Evolutionary conservation across 2,329 filamentous ascomycete genomes (phyloP), one percentile per base, ranked within the genome.

Genomic region (Spiromastix sp.): DNA sequence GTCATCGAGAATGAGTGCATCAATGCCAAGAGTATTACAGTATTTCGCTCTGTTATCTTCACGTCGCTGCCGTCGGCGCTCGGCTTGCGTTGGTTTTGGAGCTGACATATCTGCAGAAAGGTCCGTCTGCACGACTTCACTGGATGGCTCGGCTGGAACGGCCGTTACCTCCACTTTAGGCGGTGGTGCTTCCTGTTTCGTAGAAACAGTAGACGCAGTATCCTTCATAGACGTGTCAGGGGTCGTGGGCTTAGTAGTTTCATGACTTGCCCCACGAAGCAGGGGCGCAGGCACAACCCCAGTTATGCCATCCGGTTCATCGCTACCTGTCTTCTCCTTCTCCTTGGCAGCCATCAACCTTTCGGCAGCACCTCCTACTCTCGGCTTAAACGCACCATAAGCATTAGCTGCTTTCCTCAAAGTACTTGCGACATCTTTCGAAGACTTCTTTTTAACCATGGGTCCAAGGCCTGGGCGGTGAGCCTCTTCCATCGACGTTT

Each of bases 261-360:
- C 67, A 29, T 50, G 58, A 35, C 54, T 60, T 30, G 54, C 46
- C 8, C 57, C 56, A 37, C 61, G 59, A 28, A 64, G 48, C 11
- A 68, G 60, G 8, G 87, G 86, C 3, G 86, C 83, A 16, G 84
- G 84, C 15, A 95, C 81, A 24, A 95, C 87, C 25, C 80, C 75
- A 9, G 81, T 93, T 44, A 95, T 93, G 2, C 87, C 89, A 61
- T 95, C 87, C 5, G 85, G 82, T 4, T 81, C 85, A 16, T 81
- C 74, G 3, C 61, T 62, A n/a, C 60, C 57, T n/a, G n/a, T n/a
- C n/a, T n/a, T n/a, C 38, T 72, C 75, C 43, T 64, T 67, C 37
- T 76, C 71, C 22, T 70, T 64, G 42, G 71, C 67, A 34, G 79
- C 74, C 37, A 81, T 69, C 35, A 93, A 64, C 34, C 82, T 79